Evolutionary conservation across 371 early-diverging fungal genomes (phyloP).

Genomic region (Chytridium lagenaria): DNA sequence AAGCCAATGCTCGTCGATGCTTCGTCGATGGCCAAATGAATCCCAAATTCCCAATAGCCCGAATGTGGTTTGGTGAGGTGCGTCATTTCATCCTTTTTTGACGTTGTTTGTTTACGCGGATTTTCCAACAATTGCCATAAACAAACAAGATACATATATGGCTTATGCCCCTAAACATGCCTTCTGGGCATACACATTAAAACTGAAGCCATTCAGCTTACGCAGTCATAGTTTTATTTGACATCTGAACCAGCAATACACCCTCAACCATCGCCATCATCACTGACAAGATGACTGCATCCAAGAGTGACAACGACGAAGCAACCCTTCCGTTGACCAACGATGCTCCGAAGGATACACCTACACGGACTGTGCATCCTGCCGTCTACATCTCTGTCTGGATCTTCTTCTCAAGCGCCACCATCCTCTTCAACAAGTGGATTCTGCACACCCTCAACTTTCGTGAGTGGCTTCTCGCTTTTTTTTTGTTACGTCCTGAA

Average conservation of each 20-base stretch:
- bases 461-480: slow-evolving; percentile 54
- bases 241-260: neutral
- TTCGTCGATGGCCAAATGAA: too few species aligned
- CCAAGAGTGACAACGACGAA: neutral
- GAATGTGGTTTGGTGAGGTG: too few species aligned
- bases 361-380: slow-evolving; percentile 16
- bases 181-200: too few species aligned
- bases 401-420: neutral
- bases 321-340: neutral
- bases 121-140: too few species aligned
- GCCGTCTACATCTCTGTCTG: slow-evolving; percentile 28
- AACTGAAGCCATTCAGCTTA: too few species aligned
- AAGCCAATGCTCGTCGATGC: too few species aligned
- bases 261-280: neutral
- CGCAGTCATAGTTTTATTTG: neutral
- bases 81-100: too few species aligned
- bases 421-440: slow-evolving; percentile 32
- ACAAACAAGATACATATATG: too few species aligned
- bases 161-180: too few species aligned
- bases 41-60: too few species aligned
- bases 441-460: slow-evolving; percentile 36
- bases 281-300: neutral
- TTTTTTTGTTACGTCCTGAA: neutral
- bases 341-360: neutral
- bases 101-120: too few species aligned